Conservation (phyloP, 148 eudicot species). For the Chenopodium suecicum region DNA sequence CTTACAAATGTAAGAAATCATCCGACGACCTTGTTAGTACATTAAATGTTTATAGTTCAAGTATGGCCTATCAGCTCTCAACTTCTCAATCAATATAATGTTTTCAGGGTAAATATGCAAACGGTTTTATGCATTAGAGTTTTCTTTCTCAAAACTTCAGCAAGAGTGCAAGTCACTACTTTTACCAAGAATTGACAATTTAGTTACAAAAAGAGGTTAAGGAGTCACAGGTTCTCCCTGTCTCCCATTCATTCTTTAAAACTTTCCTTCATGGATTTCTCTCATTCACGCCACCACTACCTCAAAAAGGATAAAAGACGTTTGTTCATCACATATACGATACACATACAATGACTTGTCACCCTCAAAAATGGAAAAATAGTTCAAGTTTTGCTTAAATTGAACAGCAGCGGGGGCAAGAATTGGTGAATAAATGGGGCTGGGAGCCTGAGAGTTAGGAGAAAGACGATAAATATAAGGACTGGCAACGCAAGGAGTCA, state of each 20-base stretch:
- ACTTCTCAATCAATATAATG: background rate
- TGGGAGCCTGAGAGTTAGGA: background rate
- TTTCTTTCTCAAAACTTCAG: background rate
- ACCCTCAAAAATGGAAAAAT: background rate
- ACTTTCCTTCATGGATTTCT: background rate
- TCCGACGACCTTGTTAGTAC: background rate
- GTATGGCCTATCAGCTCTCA: slow-evolving; percentile 6
- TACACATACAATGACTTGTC: background rate
- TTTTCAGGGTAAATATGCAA: background rate
- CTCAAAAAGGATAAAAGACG: too few relatives aligned
- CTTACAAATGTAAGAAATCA: background rate
- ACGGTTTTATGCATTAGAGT: background rate
- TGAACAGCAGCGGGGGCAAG: background rate
- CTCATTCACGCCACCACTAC: background rate
- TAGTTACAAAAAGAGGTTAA: background rate
- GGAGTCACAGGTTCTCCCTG: too few relatives aligned
- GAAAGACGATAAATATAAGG: background rate
- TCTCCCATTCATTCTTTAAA: background rate
- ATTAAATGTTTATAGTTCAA: background rate
- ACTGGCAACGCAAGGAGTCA: background rate
- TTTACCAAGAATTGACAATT: background rate
- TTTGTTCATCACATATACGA: background rate
- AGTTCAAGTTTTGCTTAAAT: background rate
- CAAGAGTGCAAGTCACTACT: background rate
- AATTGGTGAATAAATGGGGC: too few relatives aligned